A percentile compares a stretch with the other conserved stretches of the same genome.
phyloP scores from a whole-genome alignment of 2,329 filamentous ascomycete species.

The Metarhizium humberi region DNA sequence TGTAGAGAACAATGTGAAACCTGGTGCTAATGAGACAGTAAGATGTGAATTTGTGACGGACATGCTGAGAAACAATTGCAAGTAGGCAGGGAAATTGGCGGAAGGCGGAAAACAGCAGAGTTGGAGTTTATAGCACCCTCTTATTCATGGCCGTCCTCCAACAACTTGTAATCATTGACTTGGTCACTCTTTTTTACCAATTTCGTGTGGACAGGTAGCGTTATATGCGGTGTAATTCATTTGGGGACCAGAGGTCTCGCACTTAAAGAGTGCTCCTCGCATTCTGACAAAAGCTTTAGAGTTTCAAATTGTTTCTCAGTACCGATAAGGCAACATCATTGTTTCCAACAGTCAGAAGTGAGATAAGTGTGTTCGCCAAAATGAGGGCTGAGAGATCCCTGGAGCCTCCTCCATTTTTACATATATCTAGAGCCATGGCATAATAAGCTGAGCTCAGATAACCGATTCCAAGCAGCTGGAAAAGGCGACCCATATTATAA shows the following conservation, averaged over 20 bases:
- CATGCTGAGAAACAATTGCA: too few species aligned
- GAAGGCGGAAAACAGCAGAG: too few species aligned
- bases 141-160: too few species aligned
- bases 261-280: not conserved
- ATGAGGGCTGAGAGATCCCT: conserved; percentile 20
- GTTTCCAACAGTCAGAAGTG: conserved; percentile 21
- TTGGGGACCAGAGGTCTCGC: not conserved
- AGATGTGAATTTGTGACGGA: too few species aligned
- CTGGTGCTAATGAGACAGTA: too few species aligned
- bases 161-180: too few species aligned
- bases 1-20: too few species aligned
- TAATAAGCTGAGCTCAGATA: conserved; percentile 65
- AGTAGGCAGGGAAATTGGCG: too few species aligned
- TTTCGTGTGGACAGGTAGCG: too few species aligned
- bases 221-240: too few species aligned
- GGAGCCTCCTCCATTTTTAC: conserved; percentile 1
- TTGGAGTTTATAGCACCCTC: too few species aligned
- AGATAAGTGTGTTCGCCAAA: conserved; percentile 22
- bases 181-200: too few species aligned
- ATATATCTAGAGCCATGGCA: conserved; percentile 24
- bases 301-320: conserved; percentile 17
- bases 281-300: conserved; percentile 7
- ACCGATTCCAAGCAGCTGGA: conserved; percentile 26
- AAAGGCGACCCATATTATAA: conserved; percentile 29
- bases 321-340: conserved; percentile 16